Percentiles rank a stretch among this genome's conserved stretches.
Evolutionary conservation across 305 asterid genomes (phyloP).

Genomic region (Caryopteris hybrid): DNA sequence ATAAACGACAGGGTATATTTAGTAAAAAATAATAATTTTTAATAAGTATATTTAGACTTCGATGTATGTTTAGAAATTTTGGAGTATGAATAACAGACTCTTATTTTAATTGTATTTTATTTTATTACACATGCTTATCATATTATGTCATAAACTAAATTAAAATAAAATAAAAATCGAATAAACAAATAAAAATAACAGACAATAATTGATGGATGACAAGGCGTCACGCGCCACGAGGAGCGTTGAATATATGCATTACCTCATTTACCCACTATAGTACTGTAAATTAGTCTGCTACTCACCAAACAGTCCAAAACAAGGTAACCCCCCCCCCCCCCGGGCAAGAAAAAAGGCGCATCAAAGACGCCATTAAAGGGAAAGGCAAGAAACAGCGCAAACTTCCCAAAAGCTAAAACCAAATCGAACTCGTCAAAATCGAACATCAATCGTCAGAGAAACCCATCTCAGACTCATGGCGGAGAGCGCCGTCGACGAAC

Average conservation of each 20-base stretch:
- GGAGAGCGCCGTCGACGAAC: neutral
- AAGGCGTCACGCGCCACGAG: neutral
- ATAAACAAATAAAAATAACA: no score
- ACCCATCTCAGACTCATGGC: constrained; percentile 11
- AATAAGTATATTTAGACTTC: no score
- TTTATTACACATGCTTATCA: no score
- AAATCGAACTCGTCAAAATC: neutral
- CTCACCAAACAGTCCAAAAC: neutral
- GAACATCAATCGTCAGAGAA: neutral
- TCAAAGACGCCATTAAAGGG: neutral
- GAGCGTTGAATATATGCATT: neutral
- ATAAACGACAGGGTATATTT: no score
- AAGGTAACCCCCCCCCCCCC: neutral
- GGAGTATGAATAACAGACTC: no score
- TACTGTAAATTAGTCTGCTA: neutral
- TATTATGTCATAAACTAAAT: no score
- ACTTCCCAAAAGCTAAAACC: constrained; percentile 8
- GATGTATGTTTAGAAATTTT: no score
- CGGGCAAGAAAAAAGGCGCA: neutral
- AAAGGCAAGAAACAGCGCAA: neutral
- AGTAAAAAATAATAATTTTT: no score
- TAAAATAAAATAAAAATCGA: no score
- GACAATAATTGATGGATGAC: neutral
- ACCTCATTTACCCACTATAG: neutral
- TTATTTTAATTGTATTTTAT: no score